These are phyloP conservation scores for Kodamaea leandrae DNA, from an alignment of 805 yeast species.

Conservation along the genomic window DNA sequence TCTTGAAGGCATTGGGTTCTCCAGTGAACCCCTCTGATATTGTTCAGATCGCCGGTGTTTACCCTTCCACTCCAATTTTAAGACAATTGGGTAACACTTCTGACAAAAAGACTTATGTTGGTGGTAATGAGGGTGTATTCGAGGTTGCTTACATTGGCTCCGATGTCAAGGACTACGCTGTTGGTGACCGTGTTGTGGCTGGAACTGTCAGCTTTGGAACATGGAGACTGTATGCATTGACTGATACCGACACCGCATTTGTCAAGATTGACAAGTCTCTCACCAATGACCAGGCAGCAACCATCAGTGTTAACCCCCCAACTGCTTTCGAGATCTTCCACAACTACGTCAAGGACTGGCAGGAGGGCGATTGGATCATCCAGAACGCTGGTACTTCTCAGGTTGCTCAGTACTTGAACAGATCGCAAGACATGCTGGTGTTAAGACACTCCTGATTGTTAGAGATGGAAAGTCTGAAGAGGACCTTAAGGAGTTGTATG, in stretches of 20 bases:
- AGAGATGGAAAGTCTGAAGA: constrained; percentile 31
- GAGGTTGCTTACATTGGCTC: constrained; percentile 18
- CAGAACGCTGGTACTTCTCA: constrained; percentile 36
- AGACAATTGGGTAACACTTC: constrained; percentile 7
- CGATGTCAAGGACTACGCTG: constrained; percentile 12
- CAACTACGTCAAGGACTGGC: constrained; percentile 20
- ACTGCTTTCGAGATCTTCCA: constrained; percentile 21
- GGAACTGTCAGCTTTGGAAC: constrained; percentile 21
- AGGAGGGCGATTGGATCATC: constrained; percentile 30
- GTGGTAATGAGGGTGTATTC: constrained; percentile 24
- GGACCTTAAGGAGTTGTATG: constrained; percentile 20
- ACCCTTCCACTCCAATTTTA: constrained; percentile 64
- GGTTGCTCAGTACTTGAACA: constrained; percentile 31
- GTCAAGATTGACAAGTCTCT: constrained; percentile 6
- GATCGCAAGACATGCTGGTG: constrained; percentile 21
- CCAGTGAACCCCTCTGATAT: constrained; percentile 92
- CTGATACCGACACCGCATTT: constrained; percentile 5
- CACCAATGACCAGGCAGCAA: constrained; percentile 18
- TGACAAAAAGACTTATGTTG: constrained; percentile 5
- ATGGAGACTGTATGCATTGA: constrained; percentile 22
- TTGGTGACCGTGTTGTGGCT: constrained; percentile 22
- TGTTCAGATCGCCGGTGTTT: constrained; percentile 82
- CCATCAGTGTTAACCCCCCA: constrained; percentile 22
- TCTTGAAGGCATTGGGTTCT: constrained; percentile 68
- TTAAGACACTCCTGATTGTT: constrained; percentile 29